Evolutionary conservation across 192 early-diverging fungal species (phyloP).

Genomic region (Coemansia sp.): DNA sequence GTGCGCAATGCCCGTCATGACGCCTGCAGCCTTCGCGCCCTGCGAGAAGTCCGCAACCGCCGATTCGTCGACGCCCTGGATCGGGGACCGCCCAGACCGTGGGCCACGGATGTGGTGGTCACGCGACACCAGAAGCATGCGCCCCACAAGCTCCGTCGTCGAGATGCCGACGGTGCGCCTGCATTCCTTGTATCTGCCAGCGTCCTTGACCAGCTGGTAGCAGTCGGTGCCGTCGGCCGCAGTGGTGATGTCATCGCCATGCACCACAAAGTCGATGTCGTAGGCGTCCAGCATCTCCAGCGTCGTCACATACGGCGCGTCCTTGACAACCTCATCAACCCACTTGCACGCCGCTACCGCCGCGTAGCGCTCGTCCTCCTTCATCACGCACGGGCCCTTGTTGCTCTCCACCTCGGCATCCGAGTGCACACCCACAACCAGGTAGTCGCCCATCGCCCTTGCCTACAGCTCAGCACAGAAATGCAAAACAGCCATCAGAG

Average conservation of each 20-base stretch:
- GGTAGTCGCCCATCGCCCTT: constrained; percentile 89
- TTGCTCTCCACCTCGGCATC: constrained; percentile 88
- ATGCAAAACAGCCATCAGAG: neutral
- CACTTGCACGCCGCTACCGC: constrained; percentile 96
- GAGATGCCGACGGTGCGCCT: constrained; percentile 94
- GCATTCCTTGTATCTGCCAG: constrained; percentile 92
- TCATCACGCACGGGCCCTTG: constrained; percentile 98
- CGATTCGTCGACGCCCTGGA: constrained; percentile 56
- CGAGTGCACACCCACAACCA: constrained; percentile 95
- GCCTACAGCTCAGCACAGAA: constrained; percentile 57
- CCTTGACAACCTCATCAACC: constrained; percentile 88
- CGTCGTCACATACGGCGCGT: constrained; percentile 91
- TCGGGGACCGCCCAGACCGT: constrained; percentile 55
- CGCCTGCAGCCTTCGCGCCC: constrained; percentile 30
- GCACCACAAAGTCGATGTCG: constrained; percentile 92
- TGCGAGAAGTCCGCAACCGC: constrained; percentile 48
- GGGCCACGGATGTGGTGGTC: constrained; percentile 78
- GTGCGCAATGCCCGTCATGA: constrained; percentile 70
- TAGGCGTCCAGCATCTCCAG: constrained; percentile 83
- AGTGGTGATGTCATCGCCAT: constrained; percentile 98
- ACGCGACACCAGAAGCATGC: constrained; percentile 89
- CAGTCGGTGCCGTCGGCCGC: constrained; percentile 95
- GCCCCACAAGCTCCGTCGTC: constrained; percentile 94
- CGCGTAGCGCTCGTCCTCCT: constrained; percentile 92
- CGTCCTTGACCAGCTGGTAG: constrained; percentile 93